Base-by-base conservation (phyloP, 805 yeast species). In the Komagataella ulmi region DNA sequence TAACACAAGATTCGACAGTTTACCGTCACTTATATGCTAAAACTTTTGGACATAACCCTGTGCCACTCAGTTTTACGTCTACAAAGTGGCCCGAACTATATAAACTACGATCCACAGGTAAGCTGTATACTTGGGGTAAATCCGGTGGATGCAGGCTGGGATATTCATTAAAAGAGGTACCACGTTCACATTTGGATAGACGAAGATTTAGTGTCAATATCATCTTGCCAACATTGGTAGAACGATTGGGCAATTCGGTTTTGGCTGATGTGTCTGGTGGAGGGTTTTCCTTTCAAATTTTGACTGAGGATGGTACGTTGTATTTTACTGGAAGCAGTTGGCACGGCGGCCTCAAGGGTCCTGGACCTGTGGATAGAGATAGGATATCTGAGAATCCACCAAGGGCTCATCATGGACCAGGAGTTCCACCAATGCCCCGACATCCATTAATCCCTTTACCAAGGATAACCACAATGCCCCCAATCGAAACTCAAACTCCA, bases 261-360 rank as follows among this genome's bases (percentile, higher is more conserved):
- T 61, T 76, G 1, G 59, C 72, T 0, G 82, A 78, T 56, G 66
- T 83, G 1, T 68, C 76, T 21, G 80, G 81, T 7, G 85, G 85
- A 30, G 91, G 91, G 1, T 83, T 73, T 58, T 74, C 81, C 3
- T 79, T 81, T 54, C 79, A 80, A 50, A 66, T 84, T 2, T 65
- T 84, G 43, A 75, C 84, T 0, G 69, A 71, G 24, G 62, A 71
- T 1, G 89, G 90, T 0, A 66, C 73, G 4, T 59, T 85, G 5
- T 83, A 71, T 61, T 71, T 70, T 36, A 76, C 84, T 4, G 88
- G 85, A 0, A 56, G 63, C 40, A 67, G 65, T 10, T 69, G 67
- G 61, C 67, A 70, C 49, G 73, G 71, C 6, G 74, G 74, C 6
- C 61, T 65, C 50, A 59, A 60, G 6, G 70, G 69, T 17, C 75